phyloP scores from a whole-genome alignment of 2,329 filamentous ascomycete species.

The Stachybotrys chlorohalonatus region DNA sequence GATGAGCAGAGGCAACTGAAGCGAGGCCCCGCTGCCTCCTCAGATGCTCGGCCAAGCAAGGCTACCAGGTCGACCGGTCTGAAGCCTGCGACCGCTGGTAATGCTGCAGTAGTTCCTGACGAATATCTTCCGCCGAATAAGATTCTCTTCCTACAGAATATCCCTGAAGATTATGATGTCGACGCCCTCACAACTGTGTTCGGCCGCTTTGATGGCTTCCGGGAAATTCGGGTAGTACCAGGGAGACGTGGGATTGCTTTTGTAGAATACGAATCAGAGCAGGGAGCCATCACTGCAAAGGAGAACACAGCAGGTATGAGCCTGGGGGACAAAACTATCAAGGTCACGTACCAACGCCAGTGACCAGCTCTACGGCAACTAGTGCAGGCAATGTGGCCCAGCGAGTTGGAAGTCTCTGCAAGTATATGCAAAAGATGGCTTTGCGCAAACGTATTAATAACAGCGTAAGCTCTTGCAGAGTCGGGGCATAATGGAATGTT shows the following conservation, averaged over 20 bases:
- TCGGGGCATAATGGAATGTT: neutral
- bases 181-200: conserved; percentile 76
- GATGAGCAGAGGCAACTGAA: conserved; percentile 73
- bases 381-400: too few species aligned
- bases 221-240: conserved; percentile 83
- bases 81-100: conserved; percentile 62
- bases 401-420: neutral
- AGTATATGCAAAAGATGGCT: too few species aligned
- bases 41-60: conserved; percentile 54
- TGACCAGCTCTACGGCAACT: conserved; percentile 26
- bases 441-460: too few species aligned
- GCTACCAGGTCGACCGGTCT: conserved; percentile 52
- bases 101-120: conserved; percentile 76
- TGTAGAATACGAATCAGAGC: conserved; percentile 89
- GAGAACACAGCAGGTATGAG: conserved; percentile 83
- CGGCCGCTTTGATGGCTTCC: conserved; percentile 84
- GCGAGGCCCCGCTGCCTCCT: conserved; percentile 39
- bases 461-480: too few species aligned
- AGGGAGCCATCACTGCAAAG: conserved; percentile 85
- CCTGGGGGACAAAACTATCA: conserved; percentile 69
- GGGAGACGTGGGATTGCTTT: conserved; percentile 85
- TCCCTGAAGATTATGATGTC: conserved; percentile 78
- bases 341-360: conserved; percentile 94
- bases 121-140: conserved; percentile 98
- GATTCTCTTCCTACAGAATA: conserved; percentile 86